Conservation (phyloP, 257 asterid genomes). For the Dorcoceras hygrometricum region DNA sequence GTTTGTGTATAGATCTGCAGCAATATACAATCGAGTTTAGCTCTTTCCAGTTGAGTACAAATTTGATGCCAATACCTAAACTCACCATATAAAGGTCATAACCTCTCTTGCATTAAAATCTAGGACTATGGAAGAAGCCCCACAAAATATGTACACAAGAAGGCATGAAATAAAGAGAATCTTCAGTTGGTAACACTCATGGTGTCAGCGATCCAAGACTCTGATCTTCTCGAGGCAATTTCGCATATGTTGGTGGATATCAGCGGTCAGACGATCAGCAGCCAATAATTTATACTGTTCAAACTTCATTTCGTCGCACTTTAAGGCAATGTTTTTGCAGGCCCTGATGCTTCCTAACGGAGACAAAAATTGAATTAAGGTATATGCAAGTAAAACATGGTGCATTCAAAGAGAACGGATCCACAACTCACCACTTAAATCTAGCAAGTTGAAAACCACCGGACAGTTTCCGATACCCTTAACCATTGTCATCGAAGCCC, state of each 20-base stretch:
- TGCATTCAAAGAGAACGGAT: too few relatives aligned
- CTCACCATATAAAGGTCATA: too few relatives aligned
- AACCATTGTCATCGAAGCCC: slow-evolving; percentile 82
- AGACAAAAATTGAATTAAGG: slow-evolving; percentile 1
- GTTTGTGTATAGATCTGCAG: too few relatives aligned
- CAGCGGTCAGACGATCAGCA: slow-evolving; percentile 46
- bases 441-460: slow-evolving; percentile 74
- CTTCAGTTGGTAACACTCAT: too few relatives aligned
- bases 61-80: too few relatives aligned
- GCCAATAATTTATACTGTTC: slow-evolving; percentile 62
- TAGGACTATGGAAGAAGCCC: too few relatives aligned
- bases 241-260: slow-evolving; percentile 56
- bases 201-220: slow-evolving; percentile 59
- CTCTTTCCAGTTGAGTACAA: too few relatives aligned
- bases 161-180: too few relatives aligned
- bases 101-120: too few relatives aligned
- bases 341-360: slow-evolving; percentile 69
- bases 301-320: slow-evolving; percentile 73
- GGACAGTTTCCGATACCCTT: slow-evolving; percentile 70
- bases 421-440: slow-evolving; percentile 58
- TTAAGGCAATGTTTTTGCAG: slow-evolving; percentile 77
- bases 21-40: too few relatives aligned
- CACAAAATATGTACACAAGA: too few relatives aligned
- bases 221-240: slow-evolving; percentile 72
- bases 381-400: too few relatives aligned